Evolutionary conservation across 2,329 filamentous ascomycete species (phyloP).

Genomic region (Albifimbria verrucaria): DNA sequence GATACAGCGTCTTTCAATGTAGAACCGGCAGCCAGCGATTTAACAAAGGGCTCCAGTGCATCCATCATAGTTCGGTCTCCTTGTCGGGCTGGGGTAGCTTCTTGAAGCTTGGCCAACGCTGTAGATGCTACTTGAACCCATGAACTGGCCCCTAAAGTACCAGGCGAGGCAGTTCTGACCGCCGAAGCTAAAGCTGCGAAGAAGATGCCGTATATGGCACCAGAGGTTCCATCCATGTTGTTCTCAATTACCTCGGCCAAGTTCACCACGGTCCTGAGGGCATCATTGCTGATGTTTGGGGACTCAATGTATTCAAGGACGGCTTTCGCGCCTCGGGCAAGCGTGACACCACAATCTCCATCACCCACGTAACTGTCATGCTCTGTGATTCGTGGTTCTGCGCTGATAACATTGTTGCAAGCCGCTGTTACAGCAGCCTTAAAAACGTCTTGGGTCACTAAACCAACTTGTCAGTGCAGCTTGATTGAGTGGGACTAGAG

Average conservation of each 20-base stretch:
- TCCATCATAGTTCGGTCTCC: slow-evolving; percentile 73
- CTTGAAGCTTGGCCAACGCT: slow-evolving; percentile 53
- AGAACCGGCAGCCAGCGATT: slow-evolving; percentile 49
- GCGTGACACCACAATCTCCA: slow-evolving; percentile 23
- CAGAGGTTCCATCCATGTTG: slow-evolving; percentile 71
- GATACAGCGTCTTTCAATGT: slow-evolving; percentile 46
- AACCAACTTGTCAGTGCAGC: neutral
- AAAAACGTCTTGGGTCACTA: neutral
- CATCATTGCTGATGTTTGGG: slow-evolving; percentile 31
- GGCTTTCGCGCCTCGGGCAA: slow-evolving; percentile 44
- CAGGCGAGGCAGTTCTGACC: too few species aligned
- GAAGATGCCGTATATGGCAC: slow-evolving; percentile 73
- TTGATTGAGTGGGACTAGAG: neutral
- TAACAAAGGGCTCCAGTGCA: slow-evolving; percentile 66
- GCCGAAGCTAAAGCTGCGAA: slow-evolving; percentile 61
- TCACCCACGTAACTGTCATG: slow-evolving; percentile 26
- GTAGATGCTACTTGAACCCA: slow-evolving; percentile 52
- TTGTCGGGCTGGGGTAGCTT: slow-evolving; percentile 68
- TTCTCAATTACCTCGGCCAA: slow-evolving; percentile 59
- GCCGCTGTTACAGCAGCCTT: neutral
- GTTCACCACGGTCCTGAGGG: slow-evolving; percentile 7
- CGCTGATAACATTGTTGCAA: slow-evolving; percentile 32
- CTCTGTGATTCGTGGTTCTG: slow-evolving; percentile 20
- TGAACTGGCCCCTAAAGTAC: too few species aligned
- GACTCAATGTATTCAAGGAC: slow-evolving; percentile 52